Conservation (phyloP, 495 filamentous ascomycete species). For the Aspergillus kassunensis region DNA sequence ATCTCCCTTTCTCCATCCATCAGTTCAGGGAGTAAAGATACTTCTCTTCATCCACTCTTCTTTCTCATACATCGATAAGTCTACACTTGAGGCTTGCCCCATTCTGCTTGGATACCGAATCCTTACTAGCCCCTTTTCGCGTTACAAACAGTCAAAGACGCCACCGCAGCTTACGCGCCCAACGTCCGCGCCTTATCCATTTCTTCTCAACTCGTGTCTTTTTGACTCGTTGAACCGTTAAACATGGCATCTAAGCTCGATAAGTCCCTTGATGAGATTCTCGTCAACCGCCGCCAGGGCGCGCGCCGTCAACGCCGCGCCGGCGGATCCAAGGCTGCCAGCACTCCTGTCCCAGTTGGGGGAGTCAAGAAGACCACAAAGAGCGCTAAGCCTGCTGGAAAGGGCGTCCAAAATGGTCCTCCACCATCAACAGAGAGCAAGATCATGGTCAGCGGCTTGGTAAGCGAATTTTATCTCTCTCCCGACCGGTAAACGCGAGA, state of each 20-base stretch:
- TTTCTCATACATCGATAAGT: constrained; percentile 10
- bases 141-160: constrained; percentile 3
- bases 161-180: constrained; percentile 2
- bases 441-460: constrained; percentile 96
- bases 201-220: constrained; percentile 1
- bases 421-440: constrained; percentile 70
- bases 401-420: constrained; percentile 62
- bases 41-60: constrained; percentile 13
- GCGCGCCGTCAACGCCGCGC: constrained; percentile 51
- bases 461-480: constrained; percentile 47
- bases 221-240: not conserved
- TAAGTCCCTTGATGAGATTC: constrained; percentile 92
- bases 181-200: constrained; percentile 7
- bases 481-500: not conserved
- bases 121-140: not conserved
- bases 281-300: constrained; percentile 66
- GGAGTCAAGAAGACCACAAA: constrained; percentile 81
- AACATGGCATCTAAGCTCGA: constrained; percentile 90
- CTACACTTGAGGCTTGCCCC: not conserved
- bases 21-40: constrained; percentile 8
- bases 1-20: constrained; percentile 17
- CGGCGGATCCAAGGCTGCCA: constrained; percentile 47
- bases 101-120: not conserved
- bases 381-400: constrained; percentile 55
- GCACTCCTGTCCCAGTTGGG: constrained; percentile 65